Percentiles rank a stretch among this genome's conserved stretches.
Evolutionary conservation across 225 moss, liverwort and hornwort species (phyloP).

Genomic region (Lunularia cruciata): DNA sequence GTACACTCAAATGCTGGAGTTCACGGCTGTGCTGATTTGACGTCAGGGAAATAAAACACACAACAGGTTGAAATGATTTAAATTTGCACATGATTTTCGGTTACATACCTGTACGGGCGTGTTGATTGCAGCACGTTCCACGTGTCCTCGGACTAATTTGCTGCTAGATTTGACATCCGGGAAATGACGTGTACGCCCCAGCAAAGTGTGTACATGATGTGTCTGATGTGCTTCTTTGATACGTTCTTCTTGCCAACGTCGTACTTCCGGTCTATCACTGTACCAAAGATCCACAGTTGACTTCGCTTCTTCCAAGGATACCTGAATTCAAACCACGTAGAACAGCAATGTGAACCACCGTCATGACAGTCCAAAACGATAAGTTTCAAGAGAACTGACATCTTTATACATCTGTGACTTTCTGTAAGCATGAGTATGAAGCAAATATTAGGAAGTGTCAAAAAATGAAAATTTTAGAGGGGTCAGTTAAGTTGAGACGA

Average conservation of each 20-base stretch:
- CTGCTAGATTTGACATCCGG: conserved; percentile 75
- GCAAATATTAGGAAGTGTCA: too few species aligned
- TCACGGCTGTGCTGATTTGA: too few species aligned
- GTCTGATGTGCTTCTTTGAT: conserved; percentile 68
- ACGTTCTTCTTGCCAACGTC: conserved; percentile 78
- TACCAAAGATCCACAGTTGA: conserved; percentile 88
- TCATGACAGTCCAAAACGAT: too few species aligned
- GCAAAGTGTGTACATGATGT: conserved; percentile 71
- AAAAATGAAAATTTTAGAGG: too few species aligned
- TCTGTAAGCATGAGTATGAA: too few species aligned
- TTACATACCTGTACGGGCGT: conserved; percentile 90
- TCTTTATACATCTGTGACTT: not conserved
- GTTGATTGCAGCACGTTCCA: conserved; percentile 97
- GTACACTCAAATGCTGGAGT: too few species aligned
- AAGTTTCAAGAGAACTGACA: not conserved
- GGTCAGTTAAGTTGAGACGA: too few species aligned
- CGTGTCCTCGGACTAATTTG: conserved; percentile 65
- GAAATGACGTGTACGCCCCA: conserved; percentile 93
- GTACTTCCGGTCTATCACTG: conserved; percentile 90
- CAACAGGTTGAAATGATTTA: too few species aligned
- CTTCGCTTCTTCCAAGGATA: conserved; percentile 84
- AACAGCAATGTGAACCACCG: not conserved
- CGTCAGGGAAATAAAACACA: too few species aligned
- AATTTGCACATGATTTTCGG: too few species aligned
- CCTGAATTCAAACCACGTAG: conserved; percentile 37